Conservation (phyloP, 176 grass and related monocot genomes). For the Cenchrus purpureus region DNA sequence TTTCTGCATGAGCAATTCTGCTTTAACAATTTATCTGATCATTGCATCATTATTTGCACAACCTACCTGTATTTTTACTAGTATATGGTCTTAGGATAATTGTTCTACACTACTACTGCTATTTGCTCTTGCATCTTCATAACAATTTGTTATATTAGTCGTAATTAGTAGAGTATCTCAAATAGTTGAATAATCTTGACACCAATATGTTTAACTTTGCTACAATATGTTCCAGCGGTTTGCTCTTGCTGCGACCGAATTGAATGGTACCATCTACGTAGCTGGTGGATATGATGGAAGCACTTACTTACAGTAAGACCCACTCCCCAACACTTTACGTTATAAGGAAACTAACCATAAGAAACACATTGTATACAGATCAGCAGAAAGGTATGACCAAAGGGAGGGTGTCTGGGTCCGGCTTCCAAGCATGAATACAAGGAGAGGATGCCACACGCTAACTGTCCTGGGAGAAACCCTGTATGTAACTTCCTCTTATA, state of each 20-base stretch:
- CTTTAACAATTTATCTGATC: conserved; percentile 20
- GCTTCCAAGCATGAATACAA: conserved; percentile 72
- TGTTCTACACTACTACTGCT: background rate
- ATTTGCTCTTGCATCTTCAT: background rate
- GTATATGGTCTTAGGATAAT: background rate
- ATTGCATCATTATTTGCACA: background rate
- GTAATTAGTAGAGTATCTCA: background rate
- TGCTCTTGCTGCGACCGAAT: conserved; percentile 71
- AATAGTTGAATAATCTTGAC: conserved; percentile 23
- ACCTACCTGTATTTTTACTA: conserved; percentile 20
- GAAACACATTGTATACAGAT: conserved; percentile 46
- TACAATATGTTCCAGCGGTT: conserved; percentile 70
- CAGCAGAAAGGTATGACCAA: conserved; percentile 90
- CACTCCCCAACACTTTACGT: background rate
- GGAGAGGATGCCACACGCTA: conserved; percentile 71
- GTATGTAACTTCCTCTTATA: conserved; percentile 49
- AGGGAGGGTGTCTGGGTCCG: conserved; percentile 86
- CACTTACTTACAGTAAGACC: conserved; percentile 68
- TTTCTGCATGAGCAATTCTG: background rate
- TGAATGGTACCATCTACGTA: conserved; percentile 62
- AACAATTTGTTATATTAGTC: background rate
- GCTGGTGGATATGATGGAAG: conserved; percentile 81
- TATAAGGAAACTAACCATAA: conserved; percentile 27
- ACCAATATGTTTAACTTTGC: conserved; percentile 30
- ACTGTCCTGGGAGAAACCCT: conserved; percentile 56